Evolutionary conservation across 140 eudicot species (phyloP), one percentile per base, ranked within the genome.

Genomic region (Oenanthe javanica): DNA sequence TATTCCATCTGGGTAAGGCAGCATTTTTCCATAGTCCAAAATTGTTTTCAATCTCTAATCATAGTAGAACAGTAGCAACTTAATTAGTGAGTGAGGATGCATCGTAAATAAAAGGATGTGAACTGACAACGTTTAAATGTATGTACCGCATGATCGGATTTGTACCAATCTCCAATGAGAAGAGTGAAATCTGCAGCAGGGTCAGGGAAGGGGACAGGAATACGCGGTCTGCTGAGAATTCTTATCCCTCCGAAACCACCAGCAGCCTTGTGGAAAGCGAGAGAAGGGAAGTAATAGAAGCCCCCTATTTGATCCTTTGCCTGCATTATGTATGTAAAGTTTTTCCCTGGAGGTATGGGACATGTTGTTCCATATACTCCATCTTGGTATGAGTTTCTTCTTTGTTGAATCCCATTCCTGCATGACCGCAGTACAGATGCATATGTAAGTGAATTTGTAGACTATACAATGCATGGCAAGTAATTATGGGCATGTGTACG

Each of bases 1-100:
- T 47, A 92, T 66, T 0, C 92, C 97, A 76, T 92, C 91, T 0
- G 96, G 96, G 69, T 81, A 86, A 1, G 71, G 83, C 43, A 94
- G 90, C 77, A 80, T 80, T 78, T 86, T 86, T 6, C 97, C 98
- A 27, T 61, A 55, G 77, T 94, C 93, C 76, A 92, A 75, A 77
- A 84, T 73, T 10, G 78, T 40, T 79, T 77, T 75, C 63, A 94
- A 81, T 31, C 77, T 81, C 98, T 75, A 63, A 21, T 18, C 5
- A n/a, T n/a, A n/a, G 9, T n/a, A 73, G 7, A 4, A 71, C 23
- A 70, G n/a, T 13, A 71, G 11, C 9, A 36, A 16, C 11, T 31
- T 31, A 31, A 31, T 31, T 31, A 31, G 31, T 31, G 31, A 31
- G 31, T 31, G 31, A 31, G 31, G 31, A 31, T 31, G 31, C 31